Base-by-base conservation (phyloP, 768 basidiomycete genomes). In the Leucogyrophana mollusca region DNA sequence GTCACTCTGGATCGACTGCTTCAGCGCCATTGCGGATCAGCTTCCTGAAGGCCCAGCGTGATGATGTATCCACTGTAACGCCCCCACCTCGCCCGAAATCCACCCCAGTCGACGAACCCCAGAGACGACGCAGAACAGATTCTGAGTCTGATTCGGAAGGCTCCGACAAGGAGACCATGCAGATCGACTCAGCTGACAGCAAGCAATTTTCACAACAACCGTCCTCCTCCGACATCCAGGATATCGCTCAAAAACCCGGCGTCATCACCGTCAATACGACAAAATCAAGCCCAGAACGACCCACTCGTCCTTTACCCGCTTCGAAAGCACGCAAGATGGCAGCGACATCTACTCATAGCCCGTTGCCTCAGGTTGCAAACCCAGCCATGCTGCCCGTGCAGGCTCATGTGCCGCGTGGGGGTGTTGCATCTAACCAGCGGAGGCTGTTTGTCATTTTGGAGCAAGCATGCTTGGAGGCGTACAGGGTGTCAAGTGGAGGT, bases 381-480 rank as follows among this genome's bases (percentile, higher is more conserved):
- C 90, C 90, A 0, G 74, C 80, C 47, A 86, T 91, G 82, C 70
- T 93, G 4, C 93, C 93, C 23, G 75, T 90, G 0, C 87, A 89
- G 57, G 90, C 90, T 2, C 82, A 84, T 35, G 87, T 91, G 9
- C 71, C 84, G 43, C 71, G 79, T 46, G 76, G 75, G 7, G 73
- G 75, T 25, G 66, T 75, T n/a, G 71, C 73, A 9, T 71, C 77
- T 0, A 67, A 72, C 2, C 78, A 80, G 45, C 76, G 94, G 21
- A 72, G 87, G 41, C 74, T 99, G 14, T 96, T 87, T 52, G 94
- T 99, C 40, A 77, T 99, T 9, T 73, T 99, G 35, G 90, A 91
- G 62, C 87, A 94, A 60, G 95, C 96, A 0, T 99, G 96, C 61
- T 73, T 99, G 43, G 95, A 98, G 72, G 90, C 92, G 3, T 98